Base-by-base conservation (phyloP, 805 yeast species). In the Candida anglica region DNA sequence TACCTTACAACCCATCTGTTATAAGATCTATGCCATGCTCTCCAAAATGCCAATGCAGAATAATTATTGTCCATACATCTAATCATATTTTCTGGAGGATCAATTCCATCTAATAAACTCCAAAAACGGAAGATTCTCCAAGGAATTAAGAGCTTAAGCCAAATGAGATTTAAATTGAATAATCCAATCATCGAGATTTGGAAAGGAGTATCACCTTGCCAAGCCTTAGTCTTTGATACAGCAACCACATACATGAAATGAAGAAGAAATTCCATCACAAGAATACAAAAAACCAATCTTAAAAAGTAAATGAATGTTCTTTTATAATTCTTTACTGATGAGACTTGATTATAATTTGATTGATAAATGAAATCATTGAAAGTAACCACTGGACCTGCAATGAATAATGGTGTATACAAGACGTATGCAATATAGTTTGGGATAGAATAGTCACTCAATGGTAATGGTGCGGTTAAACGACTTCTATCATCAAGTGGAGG, bases 81-180 rank as follows among this genome's bases (percentile, higher is more conserved):
- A 37, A 93, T 79, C 98, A 93, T 93, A 52, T 93, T 93, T 54
- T 93, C 99, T 2, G 98, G 98, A 0, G 98, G 86, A 51, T 93
- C 98, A 33, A 91, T 86, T 0, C 85, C 86, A 57, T 93, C 99
- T n/a, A 86, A 45, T 37, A 93, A 62, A 6, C 93, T 74, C 98
- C 99, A 93, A 44, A 91, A 69, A 42, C 99, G 69, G 63, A 93
- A 93, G 31, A 91, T 63, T 52, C 99, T 72, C 99, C 99, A 93
- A 5, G 98, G 98, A 34, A 93, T 82, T 37, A 93, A 71, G 25
- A 93, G 60, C 55, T 93, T 93, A 44, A 93, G 69, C 98, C 98
- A 93, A 36, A 93, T 86, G 33, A 93, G 77, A 48, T 86, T 89
- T 48, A 93, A 69, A 51, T 87, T 89, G 69, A 91, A 86, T 42